These are phyloP conservation scores for Candolleomyces efflorescens DNA, from an alignment of 768 basidiomycete species.

Conservation along the genomic window DNA sequence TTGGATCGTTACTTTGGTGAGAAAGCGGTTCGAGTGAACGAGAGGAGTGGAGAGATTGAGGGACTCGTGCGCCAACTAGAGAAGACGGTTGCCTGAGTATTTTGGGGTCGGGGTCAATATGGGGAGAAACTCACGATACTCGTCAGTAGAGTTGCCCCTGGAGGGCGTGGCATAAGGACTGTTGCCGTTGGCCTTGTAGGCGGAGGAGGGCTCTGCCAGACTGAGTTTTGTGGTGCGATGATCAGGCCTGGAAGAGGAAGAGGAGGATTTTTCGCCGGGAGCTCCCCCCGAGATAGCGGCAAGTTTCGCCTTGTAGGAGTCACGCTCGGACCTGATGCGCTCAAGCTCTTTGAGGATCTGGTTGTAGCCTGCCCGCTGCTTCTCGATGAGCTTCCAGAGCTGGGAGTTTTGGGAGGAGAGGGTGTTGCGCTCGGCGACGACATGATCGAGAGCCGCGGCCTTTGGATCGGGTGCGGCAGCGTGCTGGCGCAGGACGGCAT, in stretches of 20 bases:
- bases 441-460: constrained; percentile 69
- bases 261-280: constrained; percentile 26
- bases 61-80: constrained; percentile 26
- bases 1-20: constrained; percentile 19
- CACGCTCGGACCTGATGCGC: constrained; percentile 77
- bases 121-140: constrained; percentile 28
- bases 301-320: constrained; percentile 55
- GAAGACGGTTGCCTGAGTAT: constrained; percentile 10
- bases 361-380: constrained; percentile 78
- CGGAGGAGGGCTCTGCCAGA: constrained; percentile 21
- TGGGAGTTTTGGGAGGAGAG: constrained; percentile 83
- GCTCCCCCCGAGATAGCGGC: constrained; percentile 19
- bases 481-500: constrained; percentile 53
- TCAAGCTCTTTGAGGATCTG: constrained; percentile 83
- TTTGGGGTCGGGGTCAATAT: not conserved
- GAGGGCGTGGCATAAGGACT: constrained; percentile 14
- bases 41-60: constrained; percentile 30
- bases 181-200: constrained; percentile 11
- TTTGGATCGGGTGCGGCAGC: constrained; percentile 49
- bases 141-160: constrained; percentile 33
- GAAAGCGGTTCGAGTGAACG: constrained; percentile 39
- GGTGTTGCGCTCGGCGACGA: constrained; percentile 74
- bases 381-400: constrained; percentile 94
- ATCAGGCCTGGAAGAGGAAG: constrained; percentile 25
- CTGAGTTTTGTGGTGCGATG: constrained; percentile 23